A percentile compares a stretch with the other conserved stretches of the same genome.
phyloP scores from a whole-genome alignment of 192 early-diverging fungal species.

The Phycomyces nitens region DNA sequence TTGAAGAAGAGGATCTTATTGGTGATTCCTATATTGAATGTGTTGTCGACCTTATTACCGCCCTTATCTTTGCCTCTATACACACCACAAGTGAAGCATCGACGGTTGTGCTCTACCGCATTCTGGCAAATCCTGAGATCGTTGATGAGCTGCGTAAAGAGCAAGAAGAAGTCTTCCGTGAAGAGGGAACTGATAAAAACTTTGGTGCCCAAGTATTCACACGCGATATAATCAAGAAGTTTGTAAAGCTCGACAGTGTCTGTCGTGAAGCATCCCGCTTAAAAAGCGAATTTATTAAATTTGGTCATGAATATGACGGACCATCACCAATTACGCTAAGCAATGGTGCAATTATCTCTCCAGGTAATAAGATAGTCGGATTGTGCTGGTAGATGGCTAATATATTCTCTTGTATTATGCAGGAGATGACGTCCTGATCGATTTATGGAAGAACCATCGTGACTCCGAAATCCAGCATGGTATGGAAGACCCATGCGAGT shows the following conservation, averaged over 20 bases:
- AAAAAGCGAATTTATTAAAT: slow-evolving; percentile 13
- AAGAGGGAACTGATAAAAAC: slow-evolving; percentile 10
- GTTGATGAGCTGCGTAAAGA: slow-evolving; percentile 21
- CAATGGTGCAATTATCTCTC: slow-evolving; percentile 21
- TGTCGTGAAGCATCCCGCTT: slow-evolving; percentile 26
- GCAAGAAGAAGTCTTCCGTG: slow-evolving; percentile 24
- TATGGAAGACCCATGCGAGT: slow-evolving; percentile 14
- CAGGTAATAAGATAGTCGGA: too few species aligned
- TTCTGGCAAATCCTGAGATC: slow-evolving; percentile 16
- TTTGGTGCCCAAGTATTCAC: slow-evolving; percentile 18
- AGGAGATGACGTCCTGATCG: slow-evolving; percentile 26
- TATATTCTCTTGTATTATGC: slow-evolving; percentile 8
- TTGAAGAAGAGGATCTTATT: slow-evolving; percentile 10
- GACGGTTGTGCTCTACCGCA: slow-evolving; percentile 7
- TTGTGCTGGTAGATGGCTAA: background rate
- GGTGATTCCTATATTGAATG: background rate
- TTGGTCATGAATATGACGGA: slow-evolving; percentile 23
- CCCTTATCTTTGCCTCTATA: slow-evolving; percentile 20
- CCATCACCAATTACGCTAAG: slow-evolving; percentile 26
- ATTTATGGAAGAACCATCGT: slow-evolving; percentile 19
- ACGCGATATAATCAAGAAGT: slow-evolving; percentile 20
- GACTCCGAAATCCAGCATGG: background rate
- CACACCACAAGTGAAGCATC: slow-evolving; percentile 26
- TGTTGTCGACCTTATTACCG: slow-evolving; percentile 14
- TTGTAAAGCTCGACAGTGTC: slow-evolving; percentile 27